Evolutionary conservation across 2,329 filamentous ascomycete genomes (phyloP).

Genomic region (Penicillium rolfsii): DNA sequence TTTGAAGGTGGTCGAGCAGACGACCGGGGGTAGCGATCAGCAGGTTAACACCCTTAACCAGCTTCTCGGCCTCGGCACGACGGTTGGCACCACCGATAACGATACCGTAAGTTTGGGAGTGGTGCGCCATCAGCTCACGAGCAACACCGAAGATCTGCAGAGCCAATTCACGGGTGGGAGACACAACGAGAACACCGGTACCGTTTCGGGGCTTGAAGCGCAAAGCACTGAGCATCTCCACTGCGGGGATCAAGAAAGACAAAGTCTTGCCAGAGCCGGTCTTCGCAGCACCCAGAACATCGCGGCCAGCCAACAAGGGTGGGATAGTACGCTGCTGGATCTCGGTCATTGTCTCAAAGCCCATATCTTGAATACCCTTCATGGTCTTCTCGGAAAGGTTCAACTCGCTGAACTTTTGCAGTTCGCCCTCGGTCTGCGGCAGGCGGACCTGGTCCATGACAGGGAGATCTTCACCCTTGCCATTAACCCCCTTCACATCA

Average conservation of each 20-base stretch:
- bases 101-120: constrained; percentile 94
- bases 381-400: constrained; percentile 86
- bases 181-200: constrained; percentile 88
- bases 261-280: constrained; percentile 95
- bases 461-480: constrained; percentile 51
- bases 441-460: constrained; percentile 56
- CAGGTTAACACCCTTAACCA: constrained; percentile 90
- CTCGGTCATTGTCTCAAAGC: constrained; percentile 92
- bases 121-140: constrained; percentile 85
- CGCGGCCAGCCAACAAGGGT: constrained; percentile 82
- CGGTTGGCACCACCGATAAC: constrained; percentile 94
- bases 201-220: constrained; percentile 93
- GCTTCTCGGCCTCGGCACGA: constrained; percentile 88
- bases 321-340: constrained; percentile 89
- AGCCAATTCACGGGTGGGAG: constrained; percentile 89
- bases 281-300: constrained; percentile 94
- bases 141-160: constrained; percentile 97
- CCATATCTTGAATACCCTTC: constrained; percentile 87
- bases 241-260: constrained; percentile 88
- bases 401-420: constrained; percentile 76
- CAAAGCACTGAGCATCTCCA: constrained; percentile 89
- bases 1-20: constrained; percentile 90
- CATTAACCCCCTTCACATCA: constrained; percentile 22
- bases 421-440: constrained; percentile 63
- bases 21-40: constrained; percentile 92